A percentile compares a stretch with the other conserved stretches of the same genome.
Conservation (phyloP, 1,284 basidiomycete species). For the Boletus hoseneyae region DNA sequence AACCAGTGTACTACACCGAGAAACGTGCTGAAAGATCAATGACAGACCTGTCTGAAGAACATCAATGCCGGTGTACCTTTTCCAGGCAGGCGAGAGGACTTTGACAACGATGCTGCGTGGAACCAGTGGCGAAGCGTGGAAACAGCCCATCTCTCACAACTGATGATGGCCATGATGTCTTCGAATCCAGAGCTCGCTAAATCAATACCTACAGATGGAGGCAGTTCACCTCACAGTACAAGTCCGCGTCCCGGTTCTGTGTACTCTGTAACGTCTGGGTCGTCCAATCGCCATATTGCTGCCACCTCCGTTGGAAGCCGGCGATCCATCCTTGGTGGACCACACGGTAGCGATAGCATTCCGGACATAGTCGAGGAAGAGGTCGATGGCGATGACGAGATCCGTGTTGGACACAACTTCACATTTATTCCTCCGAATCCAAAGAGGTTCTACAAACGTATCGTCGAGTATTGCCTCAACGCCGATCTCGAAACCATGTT, state of each 20-base stretch:
- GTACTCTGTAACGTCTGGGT: constrained; percentile 42
- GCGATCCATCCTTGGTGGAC: constrained; percentile 46
- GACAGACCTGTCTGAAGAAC: constrained; percentile 81
- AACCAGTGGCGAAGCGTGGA: constrained; percentile 84
- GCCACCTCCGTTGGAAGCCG: constrained; percentile 60
- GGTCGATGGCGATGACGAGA: constrained; percentile 61
- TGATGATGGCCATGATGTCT: constrained; percentile 86
- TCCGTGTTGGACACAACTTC: constrained; percentile 69
- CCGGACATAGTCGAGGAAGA: constrained; percentile 43
- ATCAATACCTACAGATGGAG: constrained; percentile 59
- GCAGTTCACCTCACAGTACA: constrained; percentile 39
- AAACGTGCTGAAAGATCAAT: constrained; percentile 7
- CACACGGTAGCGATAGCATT: constrained; percentile 30
- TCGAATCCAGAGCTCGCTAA: constrained; percentile 86
- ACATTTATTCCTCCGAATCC: constrained; percentile 92
- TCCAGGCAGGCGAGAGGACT: constrained; percentile 86
- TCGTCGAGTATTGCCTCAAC: constrained; percentile 83
- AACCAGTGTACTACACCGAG: background rate
- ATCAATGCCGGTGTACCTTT: constrained; percentile 83
- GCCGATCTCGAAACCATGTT: constrained; percentile 89
- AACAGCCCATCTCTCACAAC: constrained; percentile 79
- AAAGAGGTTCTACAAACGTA: constrained; percentile 77
- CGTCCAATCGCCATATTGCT: constrained; percentile 43
- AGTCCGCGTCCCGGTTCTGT: constrained; percentile 52
- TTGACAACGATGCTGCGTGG: constrained; percentile 78